phyloP scores from a whole-genome alignment of 2,329 filamentous ascomycete genomes.

The Ophiosphaerella narmari region DNA sequence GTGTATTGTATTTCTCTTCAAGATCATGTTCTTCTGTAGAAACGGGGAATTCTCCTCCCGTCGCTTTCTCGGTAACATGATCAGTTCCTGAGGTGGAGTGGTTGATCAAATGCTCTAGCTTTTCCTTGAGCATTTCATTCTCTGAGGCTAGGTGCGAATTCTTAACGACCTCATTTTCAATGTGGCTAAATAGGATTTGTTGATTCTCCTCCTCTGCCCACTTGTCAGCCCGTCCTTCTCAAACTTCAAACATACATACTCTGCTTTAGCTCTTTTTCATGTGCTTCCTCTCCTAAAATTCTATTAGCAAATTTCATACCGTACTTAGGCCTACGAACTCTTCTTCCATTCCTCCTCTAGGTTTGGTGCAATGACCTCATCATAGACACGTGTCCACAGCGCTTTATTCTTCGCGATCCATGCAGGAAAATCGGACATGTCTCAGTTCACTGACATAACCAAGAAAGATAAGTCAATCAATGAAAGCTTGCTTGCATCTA shows the following conservation, averaged over 20 bases:
- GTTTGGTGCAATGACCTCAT: constrained; percentile 42
- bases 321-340: constrained; percentile 22
- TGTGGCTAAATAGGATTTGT: constrained; percentile 28
- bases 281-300: constrained; percentile 28
- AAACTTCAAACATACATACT: constrained; percentile 20
- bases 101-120: background rate
- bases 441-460: constrained; percentile 3
- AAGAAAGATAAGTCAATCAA: background rate
- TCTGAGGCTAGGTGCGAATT: constrained; percentile 32
- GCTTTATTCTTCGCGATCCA: constrained; percentile 38
- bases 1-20: constrained; percentile 35
- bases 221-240: constrained; percentile 4
- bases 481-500: background rate
- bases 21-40: constrained; percentile 30
- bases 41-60: constrained; percentile 5
- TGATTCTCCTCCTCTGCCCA: constrained; percentile 35
- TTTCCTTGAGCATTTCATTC: constrained; percentile 24
- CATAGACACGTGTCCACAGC: constrained; percentile 36
- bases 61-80: background rate
- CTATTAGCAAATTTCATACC: constrained; percentile 5
- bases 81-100: background rate
- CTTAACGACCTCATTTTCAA: constrained; percentile 32
- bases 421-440: constrained; percentile 32
- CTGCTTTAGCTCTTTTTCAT: constrained; percentile 28
- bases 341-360: constrained; percentile 40